phyloP scores from a whole-genome alignment of 768 basidiomycete genomes.

The Fomitopsis serialis region DNA sequence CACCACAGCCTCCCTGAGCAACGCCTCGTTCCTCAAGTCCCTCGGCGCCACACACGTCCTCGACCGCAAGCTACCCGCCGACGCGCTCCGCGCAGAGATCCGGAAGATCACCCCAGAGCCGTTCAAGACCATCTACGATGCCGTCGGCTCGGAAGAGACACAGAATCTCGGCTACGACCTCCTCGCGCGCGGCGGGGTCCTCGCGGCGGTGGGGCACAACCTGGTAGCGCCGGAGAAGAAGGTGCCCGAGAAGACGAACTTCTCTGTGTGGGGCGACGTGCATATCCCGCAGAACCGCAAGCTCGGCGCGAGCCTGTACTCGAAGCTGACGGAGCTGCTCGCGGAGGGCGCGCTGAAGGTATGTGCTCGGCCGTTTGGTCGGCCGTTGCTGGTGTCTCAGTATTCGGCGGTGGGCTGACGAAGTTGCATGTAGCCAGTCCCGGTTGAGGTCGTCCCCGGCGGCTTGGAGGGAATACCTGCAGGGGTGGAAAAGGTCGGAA shows the following conservation, averaged over 20 bases:
- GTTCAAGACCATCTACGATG: slow-evolving; percentile 14
- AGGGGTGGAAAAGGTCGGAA: slow-evolving; percentile 11
- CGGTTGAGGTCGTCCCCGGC: slow-evolving; percentile 15
- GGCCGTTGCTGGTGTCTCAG: background rate
- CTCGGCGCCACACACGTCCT: slow-evolving; percentile 23
- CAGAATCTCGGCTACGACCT: slow-evolving; percentile 9
- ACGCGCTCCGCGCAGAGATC: background rate
- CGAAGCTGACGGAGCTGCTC: slow-evolving; percentile 9
- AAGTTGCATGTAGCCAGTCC: slow-evolving; percentile 10
- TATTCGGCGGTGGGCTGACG: background rate
- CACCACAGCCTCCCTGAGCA: slow-evolving; percentile 9
- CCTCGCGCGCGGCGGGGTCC: slow-evolving; percentile 12
- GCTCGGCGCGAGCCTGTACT: slow-evolving; percentile 10
- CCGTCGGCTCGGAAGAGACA: slow-evolving; percentile 5
- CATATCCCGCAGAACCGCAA: slow-evolving; percentile 3
- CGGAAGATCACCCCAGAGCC: slow-evolving; percentile 6
- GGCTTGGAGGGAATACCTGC: slow-evolving; percentile 16
- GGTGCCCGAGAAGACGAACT: slow-evolving; percentile 7
- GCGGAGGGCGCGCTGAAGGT: slow-evolving; percentile 14
- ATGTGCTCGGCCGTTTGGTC: background rate
- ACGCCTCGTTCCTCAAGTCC: slow-evolving; percentile 12
- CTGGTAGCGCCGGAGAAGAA: background rate
- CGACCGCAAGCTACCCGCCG: slow-evolving; percentile 13
- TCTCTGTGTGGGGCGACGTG: slow-evolving; percentile 10
- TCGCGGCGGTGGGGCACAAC: slow-evolving; percentile 1